A percentile compares a stretch with the other conserved stretches of the same genome.
Conservation (phyloP, 78 protist species). For the Mantamonas sphyraenae region DNA sequence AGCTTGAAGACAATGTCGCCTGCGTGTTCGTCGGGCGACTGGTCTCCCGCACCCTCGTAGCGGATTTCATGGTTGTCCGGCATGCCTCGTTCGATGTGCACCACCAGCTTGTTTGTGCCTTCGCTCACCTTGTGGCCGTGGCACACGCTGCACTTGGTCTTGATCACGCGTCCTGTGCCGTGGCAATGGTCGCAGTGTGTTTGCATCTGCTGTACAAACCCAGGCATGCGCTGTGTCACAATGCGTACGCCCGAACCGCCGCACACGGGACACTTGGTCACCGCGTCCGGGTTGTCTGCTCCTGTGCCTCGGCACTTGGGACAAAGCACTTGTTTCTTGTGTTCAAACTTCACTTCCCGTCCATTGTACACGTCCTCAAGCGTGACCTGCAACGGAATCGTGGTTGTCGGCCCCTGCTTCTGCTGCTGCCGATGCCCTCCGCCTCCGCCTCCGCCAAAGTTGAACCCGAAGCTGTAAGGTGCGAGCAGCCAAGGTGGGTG, state of each 20-base stretch:
- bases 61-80: conserved; percentile 31
- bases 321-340: conserved; percentile 46
- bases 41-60: conserved; percentile 44
- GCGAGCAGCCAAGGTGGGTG: too few species aligned
- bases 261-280: conserved; percentile 46
- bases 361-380: conserved; percentile 70
- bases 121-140: conserved; percentile 42
- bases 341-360: conserved; percentile 16
- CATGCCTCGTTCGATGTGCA: conserved; percentile 64
- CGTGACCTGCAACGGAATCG: conserved; percentile 41
- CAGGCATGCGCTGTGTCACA: conserved; percentile 60
- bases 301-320: conserved; percentile 66
- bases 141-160: conserved; percentile 42
- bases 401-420: conserved; percentile 50
- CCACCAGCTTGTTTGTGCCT: conserved; percentile 23
- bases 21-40: conserved; percentile 51
- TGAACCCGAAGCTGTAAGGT: neutral
- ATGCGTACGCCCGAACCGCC: conserved; percentile 46
- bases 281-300: conserved; percentile 50
- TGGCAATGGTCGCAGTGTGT: conserved; percentile 54
- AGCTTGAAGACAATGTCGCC: conserved; percentile 62
- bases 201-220: conserved; percentile 65
- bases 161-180: conserved; percentile 61
- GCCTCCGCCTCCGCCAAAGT: conserved; percentile 19
- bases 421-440: conserved; percentile 29